Percentiles rank a stretch among this genome's conserved stretches.
These are phyloP conservation scores for Ogataea pilisensis DNA, from an alignment of 805 yeast species.

Conservation along the genomic window DNA sequence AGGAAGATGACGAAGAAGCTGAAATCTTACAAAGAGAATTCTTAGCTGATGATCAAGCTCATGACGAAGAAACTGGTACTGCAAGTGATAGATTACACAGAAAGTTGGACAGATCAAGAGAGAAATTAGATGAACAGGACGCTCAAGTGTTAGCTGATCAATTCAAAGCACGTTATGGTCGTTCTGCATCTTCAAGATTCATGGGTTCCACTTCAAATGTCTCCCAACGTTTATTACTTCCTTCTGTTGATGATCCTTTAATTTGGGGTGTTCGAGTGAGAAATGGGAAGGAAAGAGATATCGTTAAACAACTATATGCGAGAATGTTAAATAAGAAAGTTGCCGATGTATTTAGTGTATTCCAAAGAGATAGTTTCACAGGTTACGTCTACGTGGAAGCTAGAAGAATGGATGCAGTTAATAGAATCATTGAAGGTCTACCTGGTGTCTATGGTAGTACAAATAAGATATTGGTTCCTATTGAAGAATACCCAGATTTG, in stretches of 20 bases:
- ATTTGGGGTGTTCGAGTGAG: conserved; percentile 95
- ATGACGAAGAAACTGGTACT: conserved; percentile 47
- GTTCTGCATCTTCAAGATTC: conserved; percentile 73
- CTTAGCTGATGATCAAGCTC: conserved; percentile 70
- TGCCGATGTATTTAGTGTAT: conserved; percentile 82
- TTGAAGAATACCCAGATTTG: conserved; percentile 90
- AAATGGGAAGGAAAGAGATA: conserved; percentile 88
- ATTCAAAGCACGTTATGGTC: conserved; percentile 87
- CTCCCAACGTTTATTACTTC: conserved; percentile 88
- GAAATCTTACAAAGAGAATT: conserved; percentile 81
- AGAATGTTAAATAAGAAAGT: conserved; percentile 75
- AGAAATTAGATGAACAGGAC: conserved; percentile 86
- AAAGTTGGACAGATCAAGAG: conserved; percentile 79
- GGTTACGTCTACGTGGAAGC: conserved; percentile 96
- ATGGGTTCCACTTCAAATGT: conserved; percentile 82
- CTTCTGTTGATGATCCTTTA: conserved; percentile 94
- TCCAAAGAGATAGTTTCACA: conserved; percentile 88
- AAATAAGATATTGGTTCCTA: conserved; percentile 85
- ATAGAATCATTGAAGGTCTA: conserved; percentile 81
- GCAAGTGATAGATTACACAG: conserved; percentile 74
- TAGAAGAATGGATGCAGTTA: conserved; percentile 86
- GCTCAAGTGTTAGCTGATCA: conserved; percentile 93
- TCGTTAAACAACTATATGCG: conserved; percentile 78
- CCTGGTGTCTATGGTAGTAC: conserved; percentile 68
- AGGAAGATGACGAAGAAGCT: conserved; percentile 93